A percentile compares a stretch with the other conserved stretches of the same genome.
Conservation (phyloP, 2,329 filamentous ascomycete species). For the Dothistroma septosporum region DNA sequence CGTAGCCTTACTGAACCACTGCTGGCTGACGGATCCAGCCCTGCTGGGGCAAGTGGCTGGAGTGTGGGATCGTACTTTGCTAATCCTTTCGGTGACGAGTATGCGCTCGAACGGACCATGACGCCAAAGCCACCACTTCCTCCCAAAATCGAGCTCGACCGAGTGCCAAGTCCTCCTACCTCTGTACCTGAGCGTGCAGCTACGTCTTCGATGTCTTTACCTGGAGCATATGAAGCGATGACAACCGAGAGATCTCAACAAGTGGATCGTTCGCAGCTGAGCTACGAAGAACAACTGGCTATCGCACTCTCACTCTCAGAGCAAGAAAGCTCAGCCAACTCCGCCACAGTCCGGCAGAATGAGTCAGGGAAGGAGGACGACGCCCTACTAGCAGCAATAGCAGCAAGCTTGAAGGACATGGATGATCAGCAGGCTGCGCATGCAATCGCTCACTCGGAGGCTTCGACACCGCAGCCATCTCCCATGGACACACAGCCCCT, state of each 20-base stretch:
- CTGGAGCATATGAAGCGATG: conserved; percentile 12
- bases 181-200: conserved; percentile 14
- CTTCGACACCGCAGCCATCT: conserved; percentile 14
- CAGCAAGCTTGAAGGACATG: conserved; percentile 33
- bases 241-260: conserved; percentile 12
- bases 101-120: conserved; percentile 38
- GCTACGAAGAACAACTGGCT: conserved; percentile 37
- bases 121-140: conserved; percentile 43
- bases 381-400: conserved; percentile 32
- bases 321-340: conserved; percentile 28
- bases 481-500: conserved; percentile 20
- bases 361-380: conserved; percentile 25
- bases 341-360: conserved; percentile 21
- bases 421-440: conserved; percentile 26
- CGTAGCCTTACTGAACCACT: conserved; percentile 23
- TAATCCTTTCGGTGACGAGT: conserved; percentile 47
- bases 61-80: conserved; percentile 39
- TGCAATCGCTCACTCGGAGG: conserved; percentile 17
- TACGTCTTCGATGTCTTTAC: conserved; percentile 20
- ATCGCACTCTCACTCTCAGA: conserved; percentile 36
- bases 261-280: conserved; percentile 24
- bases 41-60: conserved; percentile 34
- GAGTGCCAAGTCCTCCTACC: conserved; percentile 2
- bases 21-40: conserved; percentile 17
- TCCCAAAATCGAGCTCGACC: conserved; percentile 40